Evolutionary conservation across 306 rosid genomes (phyloP).

Genomic region (Lotus japonicus): DNA sequence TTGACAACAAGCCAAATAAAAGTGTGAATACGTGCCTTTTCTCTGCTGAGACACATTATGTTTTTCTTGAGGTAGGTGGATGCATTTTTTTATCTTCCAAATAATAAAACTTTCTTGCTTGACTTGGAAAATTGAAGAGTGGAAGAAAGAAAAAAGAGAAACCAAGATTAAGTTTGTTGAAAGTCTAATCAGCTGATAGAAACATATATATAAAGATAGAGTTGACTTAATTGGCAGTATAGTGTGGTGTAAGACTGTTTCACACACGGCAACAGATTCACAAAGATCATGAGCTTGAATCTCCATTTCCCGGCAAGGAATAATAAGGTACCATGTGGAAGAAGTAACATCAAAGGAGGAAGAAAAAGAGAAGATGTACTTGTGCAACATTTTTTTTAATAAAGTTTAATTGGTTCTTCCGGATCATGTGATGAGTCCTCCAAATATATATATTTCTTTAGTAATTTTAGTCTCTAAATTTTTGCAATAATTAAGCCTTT

Average conservation of each 20-base stretch:
- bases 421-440: too few relatives aligned
- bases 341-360: neutral
- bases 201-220: constrained; percentile 6
- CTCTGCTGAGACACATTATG: neutral
- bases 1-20: neutral
- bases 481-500: too few relatives aligned
- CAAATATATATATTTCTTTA: too few relatives aligned
- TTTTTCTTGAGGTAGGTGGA: neutral
- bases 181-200: constrained; percentile 29
- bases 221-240: constrained; percentile 18
- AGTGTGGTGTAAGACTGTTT: constrained; percentile 12
- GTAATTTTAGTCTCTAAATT: too few relatives aligned
- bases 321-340: neutral
- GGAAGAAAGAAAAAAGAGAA: neutral
- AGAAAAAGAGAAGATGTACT: neutral
- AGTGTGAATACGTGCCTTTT: constrained; percentile 12
- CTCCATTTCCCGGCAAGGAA: neutral
- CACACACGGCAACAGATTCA: constrained; percentile 30
- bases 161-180: neutral
- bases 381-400: too few relatives aligned
- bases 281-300: neutral
- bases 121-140: constrained; percentile 7
- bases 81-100: neutral
- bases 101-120: constrained; percentile 17
- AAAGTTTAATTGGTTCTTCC: too few relatives aligned